Conservation (phyloP, 1,284 basidiomycete species). For the Ceratobasidium sp. region DNA sequence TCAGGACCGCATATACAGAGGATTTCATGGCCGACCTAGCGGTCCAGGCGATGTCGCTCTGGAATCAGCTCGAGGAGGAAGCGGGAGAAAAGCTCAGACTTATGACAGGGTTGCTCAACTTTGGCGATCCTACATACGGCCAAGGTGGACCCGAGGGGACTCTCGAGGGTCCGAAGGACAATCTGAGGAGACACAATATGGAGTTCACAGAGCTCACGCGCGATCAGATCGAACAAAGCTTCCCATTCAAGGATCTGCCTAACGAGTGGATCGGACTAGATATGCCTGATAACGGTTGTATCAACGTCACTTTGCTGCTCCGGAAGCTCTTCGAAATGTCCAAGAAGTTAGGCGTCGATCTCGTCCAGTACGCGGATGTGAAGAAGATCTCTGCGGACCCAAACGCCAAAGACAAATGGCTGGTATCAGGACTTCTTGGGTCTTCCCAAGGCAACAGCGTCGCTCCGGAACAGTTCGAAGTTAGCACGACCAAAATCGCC, state of each 20-base stretch:
- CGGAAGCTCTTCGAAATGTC: background rate
- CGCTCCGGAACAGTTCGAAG: background rate
- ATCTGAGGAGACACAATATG: background rate
- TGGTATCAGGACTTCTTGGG: background rate
- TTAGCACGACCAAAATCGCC: background rate
- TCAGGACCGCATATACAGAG: constrained; percentile 2
- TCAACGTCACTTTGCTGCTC: background rate
- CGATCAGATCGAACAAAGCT: background rate
- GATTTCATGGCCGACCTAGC: constrained; percentile 1
- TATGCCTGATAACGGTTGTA: background rate
- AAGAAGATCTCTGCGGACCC: background rate
- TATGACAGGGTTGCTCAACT: background rate
- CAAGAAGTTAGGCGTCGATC: background rate
- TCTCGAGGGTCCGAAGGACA: background rate
- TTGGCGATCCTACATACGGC: background rate
- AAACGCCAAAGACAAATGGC: background rate
- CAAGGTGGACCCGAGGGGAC: background rate
- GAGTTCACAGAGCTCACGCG: background rate
- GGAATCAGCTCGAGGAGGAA: background rate
- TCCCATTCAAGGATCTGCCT: background rate
- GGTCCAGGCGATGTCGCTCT: background rate
- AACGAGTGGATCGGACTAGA: background rate
- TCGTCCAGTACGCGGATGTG: background rate
- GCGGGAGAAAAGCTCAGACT: background rate
- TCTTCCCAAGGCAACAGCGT: background rate